A percentile compares a stretch with the other conserved stretches of the same genome.
These are phyloP conservation scores for Erythrophleum fordii DNA, from an alignment of 306 rosid genomes.

Conservation along the genomic window DNA sequence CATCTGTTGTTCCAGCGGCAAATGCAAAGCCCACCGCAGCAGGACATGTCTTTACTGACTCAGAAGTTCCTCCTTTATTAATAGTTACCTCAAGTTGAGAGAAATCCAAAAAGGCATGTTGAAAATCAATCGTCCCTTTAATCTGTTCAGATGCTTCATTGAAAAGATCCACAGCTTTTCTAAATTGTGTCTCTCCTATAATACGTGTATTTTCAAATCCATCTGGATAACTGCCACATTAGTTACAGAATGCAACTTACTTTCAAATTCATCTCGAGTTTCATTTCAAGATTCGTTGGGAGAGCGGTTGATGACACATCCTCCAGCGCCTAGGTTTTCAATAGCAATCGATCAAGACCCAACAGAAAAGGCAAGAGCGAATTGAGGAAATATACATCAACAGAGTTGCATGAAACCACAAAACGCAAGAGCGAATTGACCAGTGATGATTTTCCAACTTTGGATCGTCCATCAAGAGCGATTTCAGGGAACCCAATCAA, in stretches of 20 bases:
- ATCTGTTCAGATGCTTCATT: slow-evolving; percentile 67
- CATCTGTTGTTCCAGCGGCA: slow-evolving; percentile 98
- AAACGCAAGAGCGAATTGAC: no score
- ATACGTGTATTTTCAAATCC: slow-evolving; percentile 95
- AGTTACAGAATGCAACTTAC: slow-evolving; percentile 37
- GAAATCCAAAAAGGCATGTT: slow-evolving; percentile 80
- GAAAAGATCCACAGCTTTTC: slow-evolving; percentile 82
- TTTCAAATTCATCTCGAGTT: no score
- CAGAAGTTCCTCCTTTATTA: slow-evolving; percentile 53
- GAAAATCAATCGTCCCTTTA: slow-evolving; percentile 73
- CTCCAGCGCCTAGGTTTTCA: no score
- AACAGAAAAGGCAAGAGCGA: no score
- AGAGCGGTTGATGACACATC: no score
- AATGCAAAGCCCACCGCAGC: slow-evolving; percentile 96
- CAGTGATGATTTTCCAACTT: no score
- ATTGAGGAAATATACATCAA: no score
- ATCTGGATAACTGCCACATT: slow-evolving; percentile 78
- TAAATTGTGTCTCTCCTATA: slow-evolving; percentile 83
- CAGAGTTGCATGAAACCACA: no score
- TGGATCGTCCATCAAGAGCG: no score
- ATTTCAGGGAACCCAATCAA: no score
- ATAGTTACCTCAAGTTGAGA: slow-evolving; percentile 73
- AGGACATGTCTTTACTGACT: slow-evolving; percentile 82
- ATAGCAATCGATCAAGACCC: no score
- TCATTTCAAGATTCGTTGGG: no score